phyloP scores from a whole-genome alignment of 2,329 filamentous ascomycete species.

The Aspergillus hortae region DNA sequence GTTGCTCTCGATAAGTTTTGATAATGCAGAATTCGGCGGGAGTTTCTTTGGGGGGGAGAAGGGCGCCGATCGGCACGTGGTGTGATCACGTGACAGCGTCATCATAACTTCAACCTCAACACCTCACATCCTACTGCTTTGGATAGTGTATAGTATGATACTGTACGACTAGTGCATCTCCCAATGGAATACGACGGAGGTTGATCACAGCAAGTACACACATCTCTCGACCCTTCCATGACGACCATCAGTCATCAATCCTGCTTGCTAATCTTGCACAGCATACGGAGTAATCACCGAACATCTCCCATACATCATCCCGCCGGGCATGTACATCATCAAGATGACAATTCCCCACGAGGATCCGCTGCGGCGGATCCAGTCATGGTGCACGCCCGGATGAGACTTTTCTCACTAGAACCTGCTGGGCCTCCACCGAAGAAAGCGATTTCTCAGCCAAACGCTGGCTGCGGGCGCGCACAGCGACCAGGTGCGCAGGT shows the following conservation, averaged over 20 bases:
- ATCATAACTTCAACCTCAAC: background rate
- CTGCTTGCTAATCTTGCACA: background rate
- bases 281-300: background rate
- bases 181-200: too few species aligned
- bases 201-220: background rate
- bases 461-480: constrained; percentile 14
- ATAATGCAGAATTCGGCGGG: too few species aligned
- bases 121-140: background rate
- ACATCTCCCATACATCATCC: too few species aligned
- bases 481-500: constrained; percentile 24
- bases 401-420: background rate
- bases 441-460: constrained; percentile 18
- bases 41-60: too few species aligned
- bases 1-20: too few species aligned
- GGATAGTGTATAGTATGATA: too few species aligned
- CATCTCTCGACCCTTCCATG: background rate
- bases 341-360: background rate
- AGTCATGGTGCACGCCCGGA: background rate
- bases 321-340: background rate
- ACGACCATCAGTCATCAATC: background rate
- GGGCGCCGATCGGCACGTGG: too few species aligned
- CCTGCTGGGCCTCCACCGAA: background rate
- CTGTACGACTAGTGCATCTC: too few species aligned
- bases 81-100: too few species aligned
- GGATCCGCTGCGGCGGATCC: background rate